These are phyloP conservation scores for Sugiyamaella floridensis DNA, from an alignment of 805 yeast genomes.

Conservation along the genomic window DNA sequence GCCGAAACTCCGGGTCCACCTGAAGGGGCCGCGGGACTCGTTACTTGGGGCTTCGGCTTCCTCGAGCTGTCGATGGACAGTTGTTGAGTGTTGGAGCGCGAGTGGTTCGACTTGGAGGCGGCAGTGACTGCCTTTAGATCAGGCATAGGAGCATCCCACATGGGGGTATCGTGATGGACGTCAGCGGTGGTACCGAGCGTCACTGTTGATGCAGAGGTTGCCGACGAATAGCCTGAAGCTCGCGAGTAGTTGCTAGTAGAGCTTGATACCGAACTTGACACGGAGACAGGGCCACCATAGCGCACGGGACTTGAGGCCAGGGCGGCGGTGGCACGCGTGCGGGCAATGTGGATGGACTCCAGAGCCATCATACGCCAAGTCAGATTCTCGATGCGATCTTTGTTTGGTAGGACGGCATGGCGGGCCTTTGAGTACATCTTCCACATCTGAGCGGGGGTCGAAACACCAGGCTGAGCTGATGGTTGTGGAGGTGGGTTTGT, in stretches of 20 bases:
- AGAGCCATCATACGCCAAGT: slow-evolving; percentile 76
- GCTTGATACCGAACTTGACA: slow-evolving; percentile 3
- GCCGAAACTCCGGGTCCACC: slow-evolving; percentile 23
- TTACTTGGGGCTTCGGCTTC: background rate
- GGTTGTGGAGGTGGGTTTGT: background rate
- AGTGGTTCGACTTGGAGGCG: background rate
- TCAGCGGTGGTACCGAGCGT: background rate
- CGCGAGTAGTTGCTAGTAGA: background rate
- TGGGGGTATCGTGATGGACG: background rate
- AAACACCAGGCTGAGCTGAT: slow-evolving; percentile 22
- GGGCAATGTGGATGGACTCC: background rate
- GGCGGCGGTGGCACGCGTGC: background rate
- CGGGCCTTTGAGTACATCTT: slow-evolving; percentile 73
- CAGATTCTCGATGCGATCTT: slow-evolving; percentile 70
- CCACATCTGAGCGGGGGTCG: slow-evolving; percentile 54
- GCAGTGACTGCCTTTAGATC: background rate
- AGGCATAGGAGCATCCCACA: background rate
- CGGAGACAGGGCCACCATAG: background rate
- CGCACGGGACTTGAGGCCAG: background rate
- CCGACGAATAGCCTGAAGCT: background rate
- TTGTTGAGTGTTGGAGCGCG: background rate
- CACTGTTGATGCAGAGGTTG: slow-evolving; percentile 1
- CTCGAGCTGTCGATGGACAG: slow-evolving; percentile 4
- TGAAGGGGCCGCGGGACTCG: slow-evolving; percentile 41
- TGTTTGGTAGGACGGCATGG: slow-evolving; percentile 59